A percentile compares a stretch with the other conserved stretches of the same genome.
phyloP scores from a whole-genome alignment of 2,329 filamentous ascomycete species.

The Aureobasidium mangrovei region DNA sequence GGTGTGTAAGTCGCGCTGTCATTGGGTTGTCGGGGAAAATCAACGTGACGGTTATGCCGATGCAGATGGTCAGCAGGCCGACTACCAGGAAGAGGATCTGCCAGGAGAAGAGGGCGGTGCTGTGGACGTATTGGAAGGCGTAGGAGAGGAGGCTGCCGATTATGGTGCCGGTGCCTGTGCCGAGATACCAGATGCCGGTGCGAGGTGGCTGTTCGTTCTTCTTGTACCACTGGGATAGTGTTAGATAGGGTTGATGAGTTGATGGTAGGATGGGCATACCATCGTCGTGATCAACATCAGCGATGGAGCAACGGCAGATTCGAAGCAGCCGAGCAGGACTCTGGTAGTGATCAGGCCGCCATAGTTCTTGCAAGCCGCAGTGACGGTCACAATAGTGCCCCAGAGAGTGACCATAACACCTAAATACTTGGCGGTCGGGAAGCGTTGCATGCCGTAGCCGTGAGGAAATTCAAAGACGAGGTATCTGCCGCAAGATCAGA shows the following conservation, averaged over 20 bases:
- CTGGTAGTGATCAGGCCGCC: slow-evolving; percentile 41
- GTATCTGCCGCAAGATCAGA: slow-evolving; percentile 16
- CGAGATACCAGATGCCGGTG: slow-evolving; percentile 58
- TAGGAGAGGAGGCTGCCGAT: slow-evolving; percentile 48
- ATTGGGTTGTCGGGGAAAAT: slow-evolving; percentile 27
- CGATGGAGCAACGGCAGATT: slow-evolving; percentile 45
- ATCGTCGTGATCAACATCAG: slow-evolving; percentile 48
- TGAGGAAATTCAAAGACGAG: slow-evolving; percentile 33
- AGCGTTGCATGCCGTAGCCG: slow-evolving; percentile 44
- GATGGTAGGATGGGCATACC: slow-evolving; percentile 36
- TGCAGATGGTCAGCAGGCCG: slow-evolving; percentile 34
- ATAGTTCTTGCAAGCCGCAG: slow-evolving; percentile 44
- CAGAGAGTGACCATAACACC: slow-evolving; percentile 36
- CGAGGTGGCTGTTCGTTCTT: slow-evolving; percentile 49
- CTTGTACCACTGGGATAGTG: slow-evolving; percentile 21
- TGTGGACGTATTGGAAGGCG: slow-evolving; percentile 42
- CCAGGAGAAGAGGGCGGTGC: slow-evolving; percentile 36
- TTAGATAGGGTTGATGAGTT: background rate
- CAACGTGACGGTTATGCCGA: slow-evolving; percentile 26
- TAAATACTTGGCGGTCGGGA: slow-evolving; percentile 47
- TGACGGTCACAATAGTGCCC: slow-evolving; percentile 41
- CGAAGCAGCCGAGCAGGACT: slow-evolving; percentile 46
- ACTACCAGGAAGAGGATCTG: slow-evolving; percentile 44
- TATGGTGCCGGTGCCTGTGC: slow-evolving; percentile 51
- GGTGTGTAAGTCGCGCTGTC: slow-evolving; percentile 21